Conservation (phyloP, 139 green algal species). For the Tetradesmus obliquus region DNA sequence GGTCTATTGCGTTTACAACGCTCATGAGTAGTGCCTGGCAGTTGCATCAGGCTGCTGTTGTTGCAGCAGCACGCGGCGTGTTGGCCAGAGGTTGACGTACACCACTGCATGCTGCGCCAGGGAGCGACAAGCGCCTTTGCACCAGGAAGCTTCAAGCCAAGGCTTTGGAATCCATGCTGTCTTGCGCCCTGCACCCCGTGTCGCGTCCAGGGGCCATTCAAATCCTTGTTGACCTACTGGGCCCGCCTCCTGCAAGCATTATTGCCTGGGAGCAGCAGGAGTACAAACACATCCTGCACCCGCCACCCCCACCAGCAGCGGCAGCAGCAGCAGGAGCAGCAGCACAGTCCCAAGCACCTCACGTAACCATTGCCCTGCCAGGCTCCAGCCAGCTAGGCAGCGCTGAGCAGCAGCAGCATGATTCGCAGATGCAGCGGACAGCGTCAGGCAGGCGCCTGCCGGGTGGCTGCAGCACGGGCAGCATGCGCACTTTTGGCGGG, state of each 20-base stretch:
- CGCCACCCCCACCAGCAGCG: not conserved
- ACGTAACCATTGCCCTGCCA: not conserved
- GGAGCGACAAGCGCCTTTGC: too few species aligned
- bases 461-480: not conserved
- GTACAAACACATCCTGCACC: constrained; percentile 17
- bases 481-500: not conserved
- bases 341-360: not conserved
- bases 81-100: too few species aligned
- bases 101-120: too few species aligned
- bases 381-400: not conserved
- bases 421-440: not conserved
- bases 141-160: too few species aligned
- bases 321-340: not conserved
- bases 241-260: constrained; percentile 6
- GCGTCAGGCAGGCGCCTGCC: not conserved
- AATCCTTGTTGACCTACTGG: constrained; percentile 14
- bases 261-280: constrained; percentile 33
- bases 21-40: not conserved
- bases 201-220: constrained; percentile 27
- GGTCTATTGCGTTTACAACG: not conserved
- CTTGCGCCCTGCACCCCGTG: too few species aligned
- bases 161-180: too few species aligned
- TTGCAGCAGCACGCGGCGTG: too few species aligned
- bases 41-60: not conserved
- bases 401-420: not conserved